Evolutionary conservation across 2,329 filamentous ascomycete species (phyloP), one percentile per base, ranked within the genome.

Genomic region (Stagonosporopsis chrysanthemi): DNA sequence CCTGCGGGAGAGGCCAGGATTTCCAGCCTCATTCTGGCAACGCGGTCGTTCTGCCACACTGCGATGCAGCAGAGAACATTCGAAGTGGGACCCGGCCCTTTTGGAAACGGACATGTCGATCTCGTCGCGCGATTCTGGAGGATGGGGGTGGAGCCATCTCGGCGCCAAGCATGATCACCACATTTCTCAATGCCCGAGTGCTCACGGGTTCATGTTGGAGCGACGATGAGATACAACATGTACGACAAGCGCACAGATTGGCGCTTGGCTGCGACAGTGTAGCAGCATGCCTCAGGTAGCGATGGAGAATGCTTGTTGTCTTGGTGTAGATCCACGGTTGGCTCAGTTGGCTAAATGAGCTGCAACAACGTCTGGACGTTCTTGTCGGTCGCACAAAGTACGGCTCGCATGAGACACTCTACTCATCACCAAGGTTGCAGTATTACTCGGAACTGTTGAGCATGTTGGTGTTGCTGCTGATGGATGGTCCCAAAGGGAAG

Each of bases 151-250:
- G 56, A 58, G 49, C 49, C 50, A 26, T 26, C 56, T 50, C 44
- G 56, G 56, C 56, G 56, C 56, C 56, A 58, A 58, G 56, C 33
- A n/a, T 29, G 56, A 58, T 58, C 56, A 58, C 49, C 56, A 50
- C 50, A 58, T 53, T 58, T 46, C 50, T 49, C 45, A 50, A 52
- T 52, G 48, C 48, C 17, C 43, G 19, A 49, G 33, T 57, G 43
- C 39, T 52, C 54, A 48, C 48, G 39, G 38, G 48, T 39, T 35
- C 47, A 47, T 14, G 6, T 31, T 43, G 31, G 43, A 29, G 40
- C 24, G 24, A 41, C 42, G 42, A 31, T 22, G 38, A 33, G 19
- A 22, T 39, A 22, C 36, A 39, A 39, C 36, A 50, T 48, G 56
- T 53, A 49, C 50, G 50, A 53, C 44, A 50, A 50, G 45, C 50